phyloP scores from a whole-genome alignment of 2,329 filamentous ascomycete genomes.

The Colletotrichum limetticola region DNA sequence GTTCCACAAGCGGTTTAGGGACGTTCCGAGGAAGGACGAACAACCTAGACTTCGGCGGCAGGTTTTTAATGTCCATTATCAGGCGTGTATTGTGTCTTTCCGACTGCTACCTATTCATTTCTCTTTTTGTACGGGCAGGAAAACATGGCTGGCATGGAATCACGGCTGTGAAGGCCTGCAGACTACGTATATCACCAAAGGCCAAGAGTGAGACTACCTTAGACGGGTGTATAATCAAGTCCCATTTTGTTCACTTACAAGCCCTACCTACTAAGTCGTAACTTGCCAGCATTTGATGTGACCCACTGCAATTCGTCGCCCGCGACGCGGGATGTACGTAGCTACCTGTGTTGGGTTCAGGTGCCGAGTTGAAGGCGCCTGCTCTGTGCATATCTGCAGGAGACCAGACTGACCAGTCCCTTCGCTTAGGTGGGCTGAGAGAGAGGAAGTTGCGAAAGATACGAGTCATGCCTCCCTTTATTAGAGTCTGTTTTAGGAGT shows the following conservation, averaged over 20 bases:
- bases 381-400: not conserved
- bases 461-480: not conserved
- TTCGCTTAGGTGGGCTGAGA: no score
- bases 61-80: constrained; percentile 31
- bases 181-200: constrained; percentile 23
- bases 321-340: not conserved
- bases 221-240: constrained; percentile 18
- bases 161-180: constrained; percentile 27
- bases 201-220: constrained; percentile 6
- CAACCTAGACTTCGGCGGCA: not conserved
- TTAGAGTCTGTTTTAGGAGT: no score
- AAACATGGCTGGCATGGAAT: constrained; percentile 29
- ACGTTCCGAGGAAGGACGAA: not conserved
- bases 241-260: not conserved
- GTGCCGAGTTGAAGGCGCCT: not conserved
- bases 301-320: not conserved
- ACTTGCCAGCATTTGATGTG: not conserved
- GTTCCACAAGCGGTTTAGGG: not conserved
- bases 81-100: constrained; percentile 19
- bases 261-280: not conserved
- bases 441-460: not conserved
- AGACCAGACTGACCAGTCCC: no score
- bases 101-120: constrained; percentile 1
- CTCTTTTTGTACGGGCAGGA: constrained; percentile 4
- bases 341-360: not conserved